Evolutionary conservation across 2,329 filamentous ascomycete genomes (phyloP).

Genomic region (Lomentospora prolificans): DNA sequence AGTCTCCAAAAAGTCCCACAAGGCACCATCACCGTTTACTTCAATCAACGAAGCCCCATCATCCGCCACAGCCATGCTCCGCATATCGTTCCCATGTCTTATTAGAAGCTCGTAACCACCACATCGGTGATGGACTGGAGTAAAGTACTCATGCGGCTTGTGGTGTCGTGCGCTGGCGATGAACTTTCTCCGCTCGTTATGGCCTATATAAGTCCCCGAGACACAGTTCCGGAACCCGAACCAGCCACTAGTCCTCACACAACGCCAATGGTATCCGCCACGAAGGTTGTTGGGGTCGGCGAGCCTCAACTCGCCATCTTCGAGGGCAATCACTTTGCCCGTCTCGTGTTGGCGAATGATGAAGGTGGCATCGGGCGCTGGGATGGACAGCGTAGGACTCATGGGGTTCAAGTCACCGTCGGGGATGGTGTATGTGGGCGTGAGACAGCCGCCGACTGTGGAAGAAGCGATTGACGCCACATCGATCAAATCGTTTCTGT

Average conservation of each 20-base stretch:
- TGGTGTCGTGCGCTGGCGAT: slow-evolving; percentile 16
- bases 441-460: not conserved
- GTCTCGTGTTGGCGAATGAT: not conserved
- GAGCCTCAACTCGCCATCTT: not conserved
- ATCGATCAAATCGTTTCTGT: not conserved
- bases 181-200: not conserved
- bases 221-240: not conserved
- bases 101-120: slow-evolving; percentile 24
- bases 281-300: not conserved
- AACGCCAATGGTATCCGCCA: not conserved
- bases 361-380: not conserved
- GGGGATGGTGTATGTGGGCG: not conserved
- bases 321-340: not conserved
- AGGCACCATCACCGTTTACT: slow-evolving; percentile 18
- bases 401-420: not conserved
- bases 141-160: slow-evolving; percentile 20
- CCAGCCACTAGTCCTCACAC: not conserved
- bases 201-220: not conserved
- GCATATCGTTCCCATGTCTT: slow-evolving; percentile 17
- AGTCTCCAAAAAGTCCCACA: slow-evolving; percentile 18
- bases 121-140: slow-evolving; percentile 16
- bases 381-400: not conserved
- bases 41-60: slow-evolving; percentile 18
- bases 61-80: slow-evolving; percentile 17
- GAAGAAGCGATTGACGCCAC: not conserved